Evolutionary conservation across 2,329 filamentous ascomycete genomes (phyloP).

Genomic region (Nemania sp.): DNA sequence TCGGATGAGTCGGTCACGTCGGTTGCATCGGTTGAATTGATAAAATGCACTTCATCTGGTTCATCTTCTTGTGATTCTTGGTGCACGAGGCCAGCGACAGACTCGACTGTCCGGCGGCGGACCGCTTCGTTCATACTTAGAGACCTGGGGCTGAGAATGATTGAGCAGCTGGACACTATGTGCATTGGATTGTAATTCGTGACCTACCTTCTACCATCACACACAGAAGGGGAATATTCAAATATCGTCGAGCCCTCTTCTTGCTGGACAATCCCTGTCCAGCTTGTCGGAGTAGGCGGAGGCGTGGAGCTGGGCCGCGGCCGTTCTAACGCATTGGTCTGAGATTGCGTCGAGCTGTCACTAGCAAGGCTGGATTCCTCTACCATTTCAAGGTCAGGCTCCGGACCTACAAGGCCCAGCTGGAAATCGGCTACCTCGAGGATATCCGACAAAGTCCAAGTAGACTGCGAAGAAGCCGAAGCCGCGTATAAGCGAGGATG

Average conservation of each 20-base stretch:
- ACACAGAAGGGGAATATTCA: slow-evolving; percentile 22
- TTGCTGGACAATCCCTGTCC: slow-evolving; percentile 5
- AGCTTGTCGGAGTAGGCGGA: slow-evolving; percentile 28
- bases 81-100: slow-evolving; percentile 15
- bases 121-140: slow-evolving; percentile 11
- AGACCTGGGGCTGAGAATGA: slow-evolving; percentile 12
- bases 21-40: neutral
- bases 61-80: slow-evolving; percentile 8
- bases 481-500: neutral
- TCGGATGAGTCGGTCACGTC: too few relatives aligned
- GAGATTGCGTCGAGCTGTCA: neutral
- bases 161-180: slow-evolving; percentile 1
- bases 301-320: slow-evolving; percentile 31
- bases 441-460: slow-evolving; percentile 10
- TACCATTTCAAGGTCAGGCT: slow-evolving; percentile 7
- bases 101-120: slow-evolving; percentile 9
- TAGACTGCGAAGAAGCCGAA: slow-evolving; percentile 14
- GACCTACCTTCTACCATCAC: slow-evolving; percentile 26
- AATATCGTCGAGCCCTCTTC: slow-evolving; percentile 16
- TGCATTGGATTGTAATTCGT: too few relatives aligned
- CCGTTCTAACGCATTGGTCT: slow-evolving; percentile 7
- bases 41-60: neutral
- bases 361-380: slow-evolving; percentile 8
- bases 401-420: slow-evolving; percentile 5
- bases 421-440: slow-evolving; percentile 17